Evolutionary conservation across 148 eudicot species (phyloP).

Genomic region (Rhododendron henanense): DNA sequence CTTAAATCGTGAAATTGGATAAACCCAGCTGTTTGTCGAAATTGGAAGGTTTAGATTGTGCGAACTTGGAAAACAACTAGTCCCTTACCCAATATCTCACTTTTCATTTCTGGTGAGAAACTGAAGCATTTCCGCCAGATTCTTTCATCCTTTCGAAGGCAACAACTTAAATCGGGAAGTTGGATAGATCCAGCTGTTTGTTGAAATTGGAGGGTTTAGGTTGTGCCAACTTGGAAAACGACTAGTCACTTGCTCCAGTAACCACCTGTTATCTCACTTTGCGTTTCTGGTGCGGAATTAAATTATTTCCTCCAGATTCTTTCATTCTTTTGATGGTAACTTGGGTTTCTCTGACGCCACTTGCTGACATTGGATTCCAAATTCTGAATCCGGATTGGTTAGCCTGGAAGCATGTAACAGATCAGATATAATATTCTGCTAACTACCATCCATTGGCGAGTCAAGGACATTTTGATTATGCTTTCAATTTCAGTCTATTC

Average conservation of each 20-base stretch:
- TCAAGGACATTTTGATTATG: neutral
- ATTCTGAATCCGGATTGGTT: neutral
- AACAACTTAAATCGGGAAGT: neutral
- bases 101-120: neutral
- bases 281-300: neutral
- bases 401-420: neutral
- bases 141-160: neutral
- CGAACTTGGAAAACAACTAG: neutral
- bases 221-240: neutral
- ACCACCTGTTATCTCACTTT: neutral
- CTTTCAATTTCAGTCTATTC: neutral
- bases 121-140: neutral
- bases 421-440: neutral
- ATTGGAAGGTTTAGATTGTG: neutral
- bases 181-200: neutral
- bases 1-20: neutral
- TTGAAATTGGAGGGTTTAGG: neutral
- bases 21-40: neutral
- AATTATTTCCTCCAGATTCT: neutral
- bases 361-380: neutral
- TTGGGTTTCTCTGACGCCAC: neutral
- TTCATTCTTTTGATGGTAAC: neutral
- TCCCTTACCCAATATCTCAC: neutral
- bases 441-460: neutral
- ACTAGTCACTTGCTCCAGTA: neutral